phyloP scores from a whole-genome alignment of 805 yeast genomes.

The Ogataea thermomethanolica region DNA sequence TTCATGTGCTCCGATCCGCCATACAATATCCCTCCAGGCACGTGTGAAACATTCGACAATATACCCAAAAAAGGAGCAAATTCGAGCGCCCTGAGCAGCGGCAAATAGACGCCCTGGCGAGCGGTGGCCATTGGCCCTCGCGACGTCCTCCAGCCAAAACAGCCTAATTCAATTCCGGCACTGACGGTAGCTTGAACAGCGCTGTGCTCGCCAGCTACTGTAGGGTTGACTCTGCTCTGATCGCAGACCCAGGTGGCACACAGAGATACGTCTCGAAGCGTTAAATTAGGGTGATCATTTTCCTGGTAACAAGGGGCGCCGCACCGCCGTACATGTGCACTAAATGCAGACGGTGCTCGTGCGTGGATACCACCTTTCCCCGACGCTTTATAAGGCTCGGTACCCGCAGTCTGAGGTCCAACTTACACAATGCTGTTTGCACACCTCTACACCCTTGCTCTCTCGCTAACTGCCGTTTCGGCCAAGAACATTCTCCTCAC shows the following conservation, averaged over 20 bases:
- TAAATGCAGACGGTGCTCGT: background rate
- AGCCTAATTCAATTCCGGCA: too few relatives aligned
- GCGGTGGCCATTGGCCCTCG: too few relatives aligned
- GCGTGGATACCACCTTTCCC: background rate
- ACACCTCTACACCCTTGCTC: conserved; percentile 5
- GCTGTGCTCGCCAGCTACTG: too few relatives aligned
- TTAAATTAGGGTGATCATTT: background rate
- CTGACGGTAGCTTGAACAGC: too few relatives aligned
- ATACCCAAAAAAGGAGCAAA: too few relatives aligned
- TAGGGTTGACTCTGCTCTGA: too few relatives aligned
- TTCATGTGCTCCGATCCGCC: background rate
- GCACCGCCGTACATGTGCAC: conserved; percentile 1
- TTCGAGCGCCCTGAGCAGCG: too few relatives aligned
- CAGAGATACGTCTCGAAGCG: too few relatives aligned
- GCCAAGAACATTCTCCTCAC: conserved; percentile 46
- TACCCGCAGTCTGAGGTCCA: conserved; percentile 1
- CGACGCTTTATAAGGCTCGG: conserved; percentile 2
- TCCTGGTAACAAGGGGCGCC: conserved; percentile 2
- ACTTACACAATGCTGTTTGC: conserved; percentile 3
- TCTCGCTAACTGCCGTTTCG: conserved; percentile 9
- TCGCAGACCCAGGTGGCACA: too few relatives aligned
- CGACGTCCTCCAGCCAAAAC: too few relatives aligned
- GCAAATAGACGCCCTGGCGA: too few relatives aligned
- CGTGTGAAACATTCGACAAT: background rate
- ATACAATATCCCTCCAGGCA: background rate